phyloP scores from a whole-genome alignment of 2,329 filamentous ascomycete genomes.

The Venturia asperata region DNA sequence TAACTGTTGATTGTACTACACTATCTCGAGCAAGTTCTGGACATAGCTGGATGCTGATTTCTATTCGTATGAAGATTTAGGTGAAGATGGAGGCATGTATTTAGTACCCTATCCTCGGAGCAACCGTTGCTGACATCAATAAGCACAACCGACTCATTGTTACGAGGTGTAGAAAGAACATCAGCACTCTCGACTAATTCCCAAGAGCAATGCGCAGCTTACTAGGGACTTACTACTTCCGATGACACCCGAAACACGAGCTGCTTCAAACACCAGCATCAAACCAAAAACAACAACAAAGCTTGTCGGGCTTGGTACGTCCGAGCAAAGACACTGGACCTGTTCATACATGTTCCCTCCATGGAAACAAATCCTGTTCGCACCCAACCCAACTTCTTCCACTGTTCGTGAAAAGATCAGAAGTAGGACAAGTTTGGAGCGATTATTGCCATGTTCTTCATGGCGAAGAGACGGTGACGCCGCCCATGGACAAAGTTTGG shows the following conservation, averaged over 20 bases:
- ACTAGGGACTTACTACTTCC: neutral
- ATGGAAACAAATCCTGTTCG: no score
- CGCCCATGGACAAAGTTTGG: neutral
- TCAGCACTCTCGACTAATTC: no score
- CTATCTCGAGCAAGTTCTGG: no score
- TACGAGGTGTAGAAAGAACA: no score
- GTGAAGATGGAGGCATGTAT: no score
- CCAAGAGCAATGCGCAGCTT: neutral
- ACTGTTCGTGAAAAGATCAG: neutral
- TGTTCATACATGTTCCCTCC: no score
- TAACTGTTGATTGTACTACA: no score
- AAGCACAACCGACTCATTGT: no score
- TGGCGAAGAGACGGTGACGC: neutral
- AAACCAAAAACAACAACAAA: constrained; percentile 5
- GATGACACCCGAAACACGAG: neutral
- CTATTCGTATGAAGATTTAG: no score
- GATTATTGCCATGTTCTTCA: neutral
- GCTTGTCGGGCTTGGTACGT: neutral
- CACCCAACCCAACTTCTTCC: neutral
- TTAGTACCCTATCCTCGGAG: no score
- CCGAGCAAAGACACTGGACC: neutral
- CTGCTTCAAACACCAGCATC: constrained; percentile 1
- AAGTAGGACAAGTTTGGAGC: neutral
- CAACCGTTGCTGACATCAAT: neutral
- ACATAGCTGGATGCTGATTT: no score